phyloP scores from a whole-genome alignment of 2,329 filamentous ascomycete species.

The Phoma herbarum region DNA sequence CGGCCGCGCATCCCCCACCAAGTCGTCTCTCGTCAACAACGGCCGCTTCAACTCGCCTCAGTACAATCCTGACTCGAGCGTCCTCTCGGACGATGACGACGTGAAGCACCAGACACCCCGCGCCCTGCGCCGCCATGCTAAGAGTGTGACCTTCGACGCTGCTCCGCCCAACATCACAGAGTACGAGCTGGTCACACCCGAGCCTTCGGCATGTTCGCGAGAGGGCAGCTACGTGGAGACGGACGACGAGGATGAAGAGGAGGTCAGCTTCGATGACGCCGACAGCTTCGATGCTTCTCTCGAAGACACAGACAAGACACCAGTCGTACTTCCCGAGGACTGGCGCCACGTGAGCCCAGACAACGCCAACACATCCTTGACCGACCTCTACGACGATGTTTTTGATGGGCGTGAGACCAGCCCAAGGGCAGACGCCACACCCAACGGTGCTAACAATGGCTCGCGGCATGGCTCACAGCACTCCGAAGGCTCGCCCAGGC shows the following conservation, averaged over 20 bases:
- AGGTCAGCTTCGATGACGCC: slow-evolving; percentile 72
- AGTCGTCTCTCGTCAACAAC: slow-evolving; percentile 81
- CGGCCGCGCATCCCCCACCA: slow-evolving; percentile 76
- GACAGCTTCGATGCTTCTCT: slow-evolving; percentile 96
- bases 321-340: slow-evolving; percentile 95
- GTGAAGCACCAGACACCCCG: slow-evolving; percentile 68
- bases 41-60: slow-evolving; percentile 62
- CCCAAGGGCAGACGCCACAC: slow-evolving; percentile 68
- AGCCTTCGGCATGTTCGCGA: slow-evolving; percentile 89
- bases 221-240: slow-evolving; percentile 89
- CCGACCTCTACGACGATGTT: slow-evolving; percentile 68
- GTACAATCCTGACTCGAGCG: slow-evolving; percentile 49
- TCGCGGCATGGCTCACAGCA: slow-evolving; percentile 74
- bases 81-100: slow-evolving; percentile 60
- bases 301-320: slow-evolving; percentile 96
- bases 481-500: slow-evolving; percentile 83
- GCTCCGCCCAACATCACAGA: slow-evolving; percentile 95
- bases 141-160: slow-evolving; percentile 96
- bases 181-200: slow-evolving; percentile 97
- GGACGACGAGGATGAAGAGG: slow-evolving; percentile 71
- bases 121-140: slow-evolving; percentile 81
- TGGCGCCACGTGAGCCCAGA: slow-evolving; percentile 83
- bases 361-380: slow-evolving; percentile 64
- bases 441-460: slow-evolving; percentile 53
- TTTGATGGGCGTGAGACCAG: slow-evolving; percentile 72